Conservation (phyloP, 225 moss, liverwort and hornwort genomes). For the Marchantia polymorpha region DNA sequence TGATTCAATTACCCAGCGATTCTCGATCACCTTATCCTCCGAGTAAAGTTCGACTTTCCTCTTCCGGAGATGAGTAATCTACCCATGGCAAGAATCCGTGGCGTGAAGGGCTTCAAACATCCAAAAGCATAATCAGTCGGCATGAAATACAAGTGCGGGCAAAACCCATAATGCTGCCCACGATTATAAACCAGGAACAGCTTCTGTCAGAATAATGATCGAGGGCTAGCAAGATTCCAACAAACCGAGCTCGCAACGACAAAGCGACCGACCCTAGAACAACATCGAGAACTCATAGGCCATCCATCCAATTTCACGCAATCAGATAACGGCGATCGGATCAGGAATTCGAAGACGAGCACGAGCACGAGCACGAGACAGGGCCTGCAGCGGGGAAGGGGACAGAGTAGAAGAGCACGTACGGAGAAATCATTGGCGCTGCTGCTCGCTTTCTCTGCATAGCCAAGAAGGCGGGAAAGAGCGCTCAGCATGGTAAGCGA, state of each 20-base stretch:
- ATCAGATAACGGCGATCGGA: neutral
- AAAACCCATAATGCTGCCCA: neutral
- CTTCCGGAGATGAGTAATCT: neutral
- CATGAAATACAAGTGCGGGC: too few relatives aligned
- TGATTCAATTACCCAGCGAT: neutral
- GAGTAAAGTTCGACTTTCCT: neutral
- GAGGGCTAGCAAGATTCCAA: neutral
- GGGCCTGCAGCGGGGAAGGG: neutral
- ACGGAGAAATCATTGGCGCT: neutral
- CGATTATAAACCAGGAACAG: neutral
- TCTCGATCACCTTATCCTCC: neutral
- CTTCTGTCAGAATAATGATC: neutral
- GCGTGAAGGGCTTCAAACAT: neutral
- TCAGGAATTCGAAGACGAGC: neutral
- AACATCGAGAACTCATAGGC: neutral
- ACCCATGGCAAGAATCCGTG: neutral
- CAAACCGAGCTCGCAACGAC: neutral
- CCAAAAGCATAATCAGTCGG: neutral
- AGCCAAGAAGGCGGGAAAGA: constrained; percentile 11
- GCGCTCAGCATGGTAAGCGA: neutral
- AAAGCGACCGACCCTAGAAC: neutral
- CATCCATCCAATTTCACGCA: neutral
- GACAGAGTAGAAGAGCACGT: neutral
- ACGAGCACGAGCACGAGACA: neutral
- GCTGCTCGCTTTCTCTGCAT: neutral